Base-by-base conservation (phyloP, 164 flowering plant species). In the Aristolochia contorta region DNA sequence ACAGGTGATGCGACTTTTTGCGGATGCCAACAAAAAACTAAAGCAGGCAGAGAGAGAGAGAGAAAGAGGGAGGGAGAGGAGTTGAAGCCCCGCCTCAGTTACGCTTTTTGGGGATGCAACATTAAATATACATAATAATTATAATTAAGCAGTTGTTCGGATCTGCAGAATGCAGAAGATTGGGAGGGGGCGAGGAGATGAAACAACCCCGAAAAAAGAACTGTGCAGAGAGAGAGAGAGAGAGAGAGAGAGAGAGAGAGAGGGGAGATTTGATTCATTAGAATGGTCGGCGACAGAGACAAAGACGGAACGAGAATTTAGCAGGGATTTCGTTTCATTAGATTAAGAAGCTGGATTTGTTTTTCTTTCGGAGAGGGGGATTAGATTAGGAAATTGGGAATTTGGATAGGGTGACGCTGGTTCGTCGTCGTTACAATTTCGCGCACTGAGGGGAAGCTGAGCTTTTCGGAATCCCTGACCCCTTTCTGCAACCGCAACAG, bases 101-200 rank as follows among this genome's bases (percentile, higher is more conserved):
- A 59, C 70, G 57, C 79, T 76, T 75, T 72, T 65, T 65, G 59
- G 71, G 72, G 66, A 61, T 67, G 64, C 73, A 61, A 41, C 43
- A 10, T 37, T 37, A 37, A 37, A 50, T 23, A n/a, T 22, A 5
- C 30, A 27, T 27, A 27, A 15, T 23, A 24, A 53, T 56, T 19
- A 33, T 33, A 32, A 16, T 32, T 32, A 16, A 16, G 45, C 43
- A 32, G 58, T n/a, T 25, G 19, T 18, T 30, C 22, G 56, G 45
- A 59, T 61, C 63, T 52, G 21, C 62, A 57, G 12, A 37, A 8
- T 10, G 43, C 43, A 37, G 10, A 37, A 37, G 43, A 37, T 37
- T 10, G 43, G 7, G 43, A 37, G 43, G 7, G 43, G 43, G 43
- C 3, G 10, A 37, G 43, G 43, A 37, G 33, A 46, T 30, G 27